Evolutionary conservation across 805 yeast genomes (phyloP).

Genomic region (Candida qinlingensis): DNA sequence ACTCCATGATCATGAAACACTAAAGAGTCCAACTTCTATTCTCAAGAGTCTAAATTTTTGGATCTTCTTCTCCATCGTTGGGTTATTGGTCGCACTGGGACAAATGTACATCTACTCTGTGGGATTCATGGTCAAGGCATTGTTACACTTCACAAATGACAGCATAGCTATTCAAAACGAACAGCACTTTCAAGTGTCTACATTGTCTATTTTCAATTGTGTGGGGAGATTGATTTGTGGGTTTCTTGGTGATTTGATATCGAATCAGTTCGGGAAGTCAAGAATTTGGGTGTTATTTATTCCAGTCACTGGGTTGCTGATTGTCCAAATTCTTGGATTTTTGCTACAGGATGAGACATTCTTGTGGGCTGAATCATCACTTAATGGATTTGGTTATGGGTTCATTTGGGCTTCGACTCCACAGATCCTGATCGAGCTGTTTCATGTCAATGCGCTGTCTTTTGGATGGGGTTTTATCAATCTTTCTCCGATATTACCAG

Average conservation of each 20-base stretch:
- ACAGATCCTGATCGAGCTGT: conserved; percentile 66
- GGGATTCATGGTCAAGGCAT: conserved; percentile 61
- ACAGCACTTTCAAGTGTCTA: conserved; percentile 69
- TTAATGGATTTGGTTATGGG: conserved; percentile 70
- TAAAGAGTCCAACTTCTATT: conserved; percentile 11
- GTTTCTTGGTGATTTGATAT: conserved; percentile 53
- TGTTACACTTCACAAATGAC: conserved; percentile 25
- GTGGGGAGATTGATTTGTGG: conserved; percentile 64
- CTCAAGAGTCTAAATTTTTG: conserved; percentile 38
- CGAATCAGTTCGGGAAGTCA: conserved; percentile 38
- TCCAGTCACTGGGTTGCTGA: conserved; percentile 42
- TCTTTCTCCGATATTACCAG: conserved; percentile 59
- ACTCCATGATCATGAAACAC: background rate
- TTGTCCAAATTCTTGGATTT: conserved; percentile 47
- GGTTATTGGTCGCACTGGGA: conserved; percentile 59
- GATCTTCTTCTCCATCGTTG: conserved; percentile 43
- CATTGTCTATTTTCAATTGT: conserved; percentile 65
- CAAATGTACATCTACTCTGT: conserved; percentile 73
- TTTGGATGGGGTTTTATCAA: conserved; percentile 72
- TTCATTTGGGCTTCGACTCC: conserved; percentile 68
- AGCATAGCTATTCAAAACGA: conserved; percentile 36
- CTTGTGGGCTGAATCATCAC: conserved; percentile 47
- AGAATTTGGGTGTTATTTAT: conserved; percentile 50
- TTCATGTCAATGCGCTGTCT: conserved; percentile 63
- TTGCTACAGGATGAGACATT: conserved; percentile 27